phyloP scores from a whole-genome alignment of 2,329 filamentous ascomycete species.

The Phialophora tarda region DNA sequence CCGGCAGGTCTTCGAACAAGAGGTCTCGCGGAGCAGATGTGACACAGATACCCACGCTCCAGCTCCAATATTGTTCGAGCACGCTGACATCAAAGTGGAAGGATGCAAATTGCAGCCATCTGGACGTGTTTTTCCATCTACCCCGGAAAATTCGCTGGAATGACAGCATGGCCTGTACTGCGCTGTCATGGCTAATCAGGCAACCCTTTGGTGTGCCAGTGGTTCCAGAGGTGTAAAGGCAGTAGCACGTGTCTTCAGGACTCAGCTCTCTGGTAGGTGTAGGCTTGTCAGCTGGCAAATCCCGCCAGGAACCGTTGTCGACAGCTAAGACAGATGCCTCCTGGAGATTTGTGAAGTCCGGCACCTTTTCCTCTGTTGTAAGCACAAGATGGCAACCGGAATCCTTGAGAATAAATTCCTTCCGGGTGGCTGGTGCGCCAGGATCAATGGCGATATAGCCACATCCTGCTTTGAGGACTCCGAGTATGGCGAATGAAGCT shows the following conservation, averaged over 20 bases:
- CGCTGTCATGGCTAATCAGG: constrained; percentile 85
- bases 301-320: constrained; percentile 49
- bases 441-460: constrained; percentile 82
- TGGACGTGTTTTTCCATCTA: constrained; percentile 74
- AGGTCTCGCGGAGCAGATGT: constrained; percentile 82
- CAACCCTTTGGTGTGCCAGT: constrained; percentile 88
- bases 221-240: constrained; percentile 85
- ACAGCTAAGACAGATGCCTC: constrained; percentile 54
- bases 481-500: constrained; percentile 80
- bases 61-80: constrained; percentile 93
- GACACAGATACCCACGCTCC: constrained; percentile 86
- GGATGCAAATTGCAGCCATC: constrained; percentile 91
- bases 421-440: constrained; percentile 71
- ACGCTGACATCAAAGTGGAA: constrained; percentile 95
- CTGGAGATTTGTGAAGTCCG: constrained; percentile 46
- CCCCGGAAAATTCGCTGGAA: constrained; percentile 78
- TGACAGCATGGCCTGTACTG: constrained; percentile 85
- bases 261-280: constrained; percentile 45
- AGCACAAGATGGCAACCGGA: constrained; percentile 70
- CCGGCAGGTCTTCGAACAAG: constrained; percentile 80
- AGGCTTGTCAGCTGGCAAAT: constrained; percentile 46
- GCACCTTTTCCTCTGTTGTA: constrained; percentile 56
- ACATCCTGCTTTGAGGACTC: constrained; percentile 80
- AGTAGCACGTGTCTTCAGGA: constrained; percentile 72
- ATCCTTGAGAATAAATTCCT: constrained; percentile 77